These are phyloP conservation scores for Vitis cinerea DNA, from an alignment of 164 flowering plant species.

Conservation along the genomic window DNA sequence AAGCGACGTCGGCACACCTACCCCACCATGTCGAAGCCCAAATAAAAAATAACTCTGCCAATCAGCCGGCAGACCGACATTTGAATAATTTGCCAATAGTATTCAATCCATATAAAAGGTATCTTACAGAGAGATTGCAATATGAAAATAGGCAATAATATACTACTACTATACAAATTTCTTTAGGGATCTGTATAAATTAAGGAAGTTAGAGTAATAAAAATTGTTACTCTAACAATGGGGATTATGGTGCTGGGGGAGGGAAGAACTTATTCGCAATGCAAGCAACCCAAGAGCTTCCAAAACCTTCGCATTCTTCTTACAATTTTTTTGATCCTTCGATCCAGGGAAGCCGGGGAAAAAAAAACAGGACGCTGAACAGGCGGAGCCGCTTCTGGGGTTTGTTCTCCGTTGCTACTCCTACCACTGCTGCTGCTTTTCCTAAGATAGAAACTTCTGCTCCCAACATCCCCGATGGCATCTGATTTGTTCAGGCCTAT, in stretches of 20 bases:
- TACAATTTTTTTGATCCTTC: constrained; percentile 36
- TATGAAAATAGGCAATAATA: no score
- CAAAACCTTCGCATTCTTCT: constrained; percentile 50
- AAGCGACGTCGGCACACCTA: no score
- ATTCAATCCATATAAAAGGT: neutral
- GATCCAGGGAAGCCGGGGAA: constrained; percentile 30
- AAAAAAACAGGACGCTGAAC: constrained; percentile 17
- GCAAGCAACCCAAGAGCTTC: constrained; percentile 50
- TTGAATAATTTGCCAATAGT: no score
- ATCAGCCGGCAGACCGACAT: no score
- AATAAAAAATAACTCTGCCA: no score
- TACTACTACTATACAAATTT: no score
- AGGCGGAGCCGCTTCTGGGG: constrained; percentile 11
- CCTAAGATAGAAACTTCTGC: constrained; percentile 76
- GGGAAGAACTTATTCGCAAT: neutral
- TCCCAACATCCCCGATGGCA: constrained; percentile 66
- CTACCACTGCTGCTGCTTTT: constrained; percentile 22
- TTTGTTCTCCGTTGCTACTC: constrained; percentile 8
- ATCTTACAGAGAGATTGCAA: neutral
- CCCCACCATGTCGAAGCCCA: no score
- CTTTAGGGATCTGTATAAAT: no score
- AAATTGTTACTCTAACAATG: constrained; percentile 7
- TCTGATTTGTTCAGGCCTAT: constrained; percentile 61
- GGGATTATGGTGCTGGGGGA: neutral
- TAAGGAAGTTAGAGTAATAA: neutral